These are phyloP conservation scores for Fusarium pininemorale DNA, from an alignment of 2,329 filamentous ascomycete species.

Conservation along the genomic window DNA sequence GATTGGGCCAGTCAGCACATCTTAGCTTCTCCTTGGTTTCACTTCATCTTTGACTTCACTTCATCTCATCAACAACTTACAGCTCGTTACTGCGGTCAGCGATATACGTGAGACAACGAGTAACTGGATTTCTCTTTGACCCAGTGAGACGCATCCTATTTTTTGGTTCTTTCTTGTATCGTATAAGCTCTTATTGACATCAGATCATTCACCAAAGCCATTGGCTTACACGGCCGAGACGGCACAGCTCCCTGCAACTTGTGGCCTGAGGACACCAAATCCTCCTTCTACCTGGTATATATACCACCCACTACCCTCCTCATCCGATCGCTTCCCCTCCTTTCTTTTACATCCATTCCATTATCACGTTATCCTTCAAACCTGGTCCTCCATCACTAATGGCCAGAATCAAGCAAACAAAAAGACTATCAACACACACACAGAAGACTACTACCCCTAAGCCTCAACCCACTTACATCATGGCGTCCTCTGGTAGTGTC, in stretches of 20 bases:
- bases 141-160: fast-evolving
- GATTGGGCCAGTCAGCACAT: neutral
- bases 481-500: constrained; percentile 47
- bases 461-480: constrained; percentile 16
- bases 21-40: neutral
- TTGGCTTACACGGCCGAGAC: constrained; percentile 4
- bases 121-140: fast-evolving
- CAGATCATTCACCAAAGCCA: neutral
- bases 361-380: neutral
- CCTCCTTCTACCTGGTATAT: constrained; percentile 16
- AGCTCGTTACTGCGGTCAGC: fast-evolving
- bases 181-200: neutral
- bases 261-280: constrained; percentile 37
- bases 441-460: neutral
- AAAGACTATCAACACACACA: neutral
- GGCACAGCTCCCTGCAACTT: neutral
- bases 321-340: neutral
- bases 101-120: fast-evolving
- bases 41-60: neutral
- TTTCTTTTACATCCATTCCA: neutral
- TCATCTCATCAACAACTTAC: neutral
- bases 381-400: neutral
- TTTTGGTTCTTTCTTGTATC: fast-evolving
- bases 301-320: constrained; percentile 2
- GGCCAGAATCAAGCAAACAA: neutral